A percentile compares a stretch with the other conserved stretches of the same genome.
Conservation (phyloP, 768 basidiomycete genomes). For the Boletus coccyginus region DNA sequence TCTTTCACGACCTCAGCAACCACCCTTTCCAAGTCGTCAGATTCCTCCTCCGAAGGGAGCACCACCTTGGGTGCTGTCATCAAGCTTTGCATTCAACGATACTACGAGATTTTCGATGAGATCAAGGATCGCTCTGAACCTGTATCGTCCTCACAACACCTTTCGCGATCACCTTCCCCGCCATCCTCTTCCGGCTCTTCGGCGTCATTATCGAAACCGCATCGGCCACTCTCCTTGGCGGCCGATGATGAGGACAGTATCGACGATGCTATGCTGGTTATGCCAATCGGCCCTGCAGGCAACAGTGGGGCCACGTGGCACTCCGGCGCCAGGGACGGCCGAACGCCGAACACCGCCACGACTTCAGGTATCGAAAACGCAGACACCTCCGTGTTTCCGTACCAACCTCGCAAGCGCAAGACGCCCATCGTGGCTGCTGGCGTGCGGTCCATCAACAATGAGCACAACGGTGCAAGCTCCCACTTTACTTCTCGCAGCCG, state of each 20-base stretch:
- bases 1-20: slow-evolving; percentile 13
- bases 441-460: slow-evolving; percentile 37
- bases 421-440: slow-evolving; percentile 20
- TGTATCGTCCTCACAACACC: slow-evolving; percentile 28
- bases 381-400: slow-evolving; percentile 16
- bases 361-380: slow-evolving; percentile 15
- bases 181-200: slow-evolving; percentile 22
- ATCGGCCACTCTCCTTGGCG: slow-evolving; percentile 25
- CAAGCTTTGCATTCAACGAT: slow-evolving; percentile 75
- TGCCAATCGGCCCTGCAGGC: slow-evolving; percentile 56
- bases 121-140: slow-evolving; percentile 69
- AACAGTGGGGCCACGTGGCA: slow-evolving; percentile 10
- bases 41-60: slow-evolving; percentile 40
- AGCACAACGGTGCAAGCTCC: slow-evolving; percentile 21
- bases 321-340: slow-evolving; percentile 8
- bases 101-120: slow-evolving; percentile 87
- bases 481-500: slow-evolving; percentile 39
- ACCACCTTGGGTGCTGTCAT: slow-evolving; percentile 71
- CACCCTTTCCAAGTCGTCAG: slow-evolving; percentile 22
- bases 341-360: slow-evolving; percentile 25
- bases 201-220: slow-evolving; percentile 21
- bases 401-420: slow-evolving; percentile 44
- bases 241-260: slow-evolving; percentile 69
- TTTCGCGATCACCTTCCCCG: slow-evolving; percentile 31
- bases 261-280: slow-evolving; percentile 72